Evolutionary conservation across 257 asterid species (phyloP), one percentile per base, ranked within the genome.

Genomic region (Gentiana dahurica): DNA sequence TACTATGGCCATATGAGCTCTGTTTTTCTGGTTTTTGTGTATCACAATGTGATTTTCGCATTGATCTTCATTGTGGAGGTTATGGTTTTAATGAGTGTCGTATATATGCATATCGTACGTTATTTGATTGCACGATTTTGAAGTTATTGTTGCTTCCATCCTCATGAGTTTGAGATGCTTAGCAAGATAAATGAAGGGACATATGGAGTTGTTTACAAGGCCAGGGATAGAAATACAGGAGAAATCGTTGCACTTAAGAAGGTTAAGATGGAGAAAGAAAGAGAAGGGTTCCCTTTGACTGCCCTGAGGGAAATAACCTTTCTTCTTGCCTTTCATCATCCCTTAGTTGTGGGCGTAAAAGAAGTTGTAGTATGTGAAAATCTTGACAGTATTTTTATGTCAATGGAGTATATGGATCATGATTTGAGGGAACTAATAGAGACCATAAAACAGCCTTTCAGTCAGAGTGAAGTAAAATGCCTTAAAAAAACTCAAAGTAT

Each of bases 351-450:
- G 58, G 87, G 85, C 71, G 95, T 85, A 43, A 89, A 86, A 73
- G 97, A 89, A 77, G 94, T 86, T 15, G 97, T 86, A 55, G 85
- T 83, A 2, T 92, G 94, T 6, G 76, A 78, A 73, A 70, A 61
- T 66, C 85, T 83, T 63, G 91, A 89, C 62, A 75, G 81, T 75
- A 83, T 89, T 63, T 89, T 66, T 73, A 77, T 88, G 95, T 94
- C 79, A 69, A 88, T 85, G 97, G 95, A 88, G 77, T 88, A 88
- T 77, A 85, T 88, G 97, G 97, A 88, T 73, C 95, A 85, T 67
- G 97, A 88, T 70, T 83, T 88, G 53, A 85, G 79, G 75, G 87
- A 69, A 58, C 64, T 88, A 62, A 79, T 88, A 83, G 91, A 85
- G 75, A 71, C 89, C 59, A 89, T 86, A 81, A 78, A 67, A 64